A percentile compares a stretch with the other conserved stretches of the same genome.
Conservation (phyloP, 257 asterid genomes). For the Cinchona pubescens region DNA sequence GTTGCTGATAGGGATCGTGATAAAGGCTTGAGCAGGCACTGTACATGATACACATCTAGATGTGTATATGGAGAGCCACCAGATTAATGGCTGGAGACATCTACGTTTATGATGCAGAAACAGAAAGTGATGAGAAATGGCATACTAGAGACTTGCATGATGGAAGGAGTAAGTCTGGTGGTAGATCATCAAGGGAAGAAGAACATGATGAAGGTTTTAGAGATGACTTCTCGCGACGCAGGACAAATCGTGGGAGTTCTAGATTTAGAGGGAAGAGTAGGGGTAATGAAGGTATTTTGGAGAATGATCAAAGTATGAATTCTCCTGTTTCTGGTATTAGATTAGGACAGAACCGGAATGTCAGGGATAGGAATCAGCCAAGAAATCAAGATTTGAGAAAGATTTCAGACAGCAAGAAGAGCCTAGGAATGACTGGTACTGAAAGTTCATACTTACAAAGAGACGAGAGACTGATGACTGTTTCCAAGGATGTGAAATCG, state of each 20-base stretch:
- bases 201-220: constrained; percentile 63
- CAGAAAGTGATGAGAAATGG: constrained; percentile 59
- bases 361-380: constrained; percentile 48
- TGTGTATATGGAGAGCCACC: constrained; percentile 63
- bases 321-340: constrained; percentile 75
- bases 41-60: too few species aligned
- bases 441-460: constrained; percentile 55
- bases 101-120: constrained; percentile 49
- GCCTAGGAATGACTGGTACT: constrained; percentile 28
- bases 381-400: constrained; percentile 53
- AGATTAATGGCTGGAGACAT: constrained; percentile 45
- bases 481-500: constrained; percentile 77
- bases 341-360: constrained; percentile 54
- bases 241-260: constrained; percentile 52
- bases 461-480: constrained; percentile 86
- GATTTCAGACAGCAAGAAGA: constrained; percentile 53
- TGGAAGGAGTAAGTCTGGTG: constrained; percentile 51
- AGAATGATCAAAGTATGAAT: constrained; percentile 60
- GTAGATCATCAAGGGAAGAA: constrained; percentile 68
- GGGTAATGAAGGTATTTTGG: constrained; percentile 56
- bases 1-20: constrained; percentile 45
- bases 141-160: constrained; percentile 53
- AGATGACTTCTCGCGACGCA: constrained; percentile 69
- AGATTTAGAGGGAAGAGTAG: constrained; percentile 67
- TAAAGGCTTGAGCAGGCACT: constrained; percentile 42